Evolutionary conservation across 768 basidiomycete genomes (phyloP).

Genomic region (Calocera cornea): DNA sequence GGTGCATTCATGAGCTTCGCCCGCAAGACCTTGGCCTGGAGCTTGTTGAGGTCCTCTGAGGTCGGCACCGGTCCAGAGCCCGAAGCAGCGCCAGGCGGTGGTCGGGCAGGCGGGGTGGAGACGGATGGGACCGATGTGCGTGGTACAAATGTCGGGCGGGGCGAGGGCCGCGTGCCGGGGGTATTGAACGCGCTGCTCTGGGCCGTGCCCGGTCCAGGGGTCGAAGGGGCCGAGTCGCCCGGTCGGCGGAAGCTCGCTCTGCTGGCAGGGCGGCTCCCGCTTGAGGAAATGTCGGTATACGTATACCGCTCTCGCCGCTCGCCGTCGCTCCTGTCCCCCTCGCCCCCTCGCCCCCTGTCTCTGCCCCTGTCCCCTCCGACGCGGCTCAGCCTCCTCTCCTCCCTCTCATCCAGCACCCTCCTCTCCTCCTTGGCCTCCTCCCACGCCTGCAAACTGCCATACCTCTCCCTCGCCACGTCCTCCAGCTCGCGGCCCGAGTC

Average conservation of each 20-base stretch:
- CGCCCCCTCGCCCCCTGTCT: slow-evolving; percentile 25
- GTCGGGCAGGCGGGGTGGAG: slow-evolving; percentile 54
- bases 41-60: slow-evolving; percentile 56
- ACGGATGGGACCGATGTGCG: slow-evolving; percentile 84
- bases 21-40: slow-evolving; percentile 85
- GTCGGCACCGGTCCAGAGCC: slow-evolving; percentile 22
- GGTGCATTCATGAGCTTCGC: slow-evolving; percentile 78
- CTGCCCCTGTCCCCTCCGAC: slow-evolving; percentile 26
- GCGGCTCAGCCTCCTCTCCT: slow-evolving; percentile 37
- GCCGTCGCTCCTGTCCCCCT: slow-evolving; percentile 27
- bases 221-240: slow-evolving; percentile 46
- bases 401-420: slow-evolving; percentile 70
- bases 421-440: slow-evolving; percentile 82
- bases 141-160: slow-evolving; percentile 18
- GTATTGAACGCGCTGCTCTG: neutral
- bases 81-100: slow-evolving; percentile 14
- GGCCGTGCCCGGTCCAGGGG: slow-evolving; percentile 31
- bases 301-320: slow-evolving; percentile 24
- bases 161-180: neutral
- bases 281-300: slow-evolving; percentile 21
- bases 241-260: slow-evolving; percentile 82
- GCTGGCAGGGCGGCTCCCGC: slow-evolving; percentile 47
- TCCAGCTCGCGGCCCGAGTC: slow-evolving; percentile 64
- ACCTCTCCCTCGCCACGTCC: slow-evolving; percentile 76
- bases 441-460: slow-evolving; percentile 72